Evolutionary conservation across 306 rosid genomes (phyloP), one percentile per base, ranked within the genome.

Genomic region (Cotoneaster glaucophyllus): DNA sequence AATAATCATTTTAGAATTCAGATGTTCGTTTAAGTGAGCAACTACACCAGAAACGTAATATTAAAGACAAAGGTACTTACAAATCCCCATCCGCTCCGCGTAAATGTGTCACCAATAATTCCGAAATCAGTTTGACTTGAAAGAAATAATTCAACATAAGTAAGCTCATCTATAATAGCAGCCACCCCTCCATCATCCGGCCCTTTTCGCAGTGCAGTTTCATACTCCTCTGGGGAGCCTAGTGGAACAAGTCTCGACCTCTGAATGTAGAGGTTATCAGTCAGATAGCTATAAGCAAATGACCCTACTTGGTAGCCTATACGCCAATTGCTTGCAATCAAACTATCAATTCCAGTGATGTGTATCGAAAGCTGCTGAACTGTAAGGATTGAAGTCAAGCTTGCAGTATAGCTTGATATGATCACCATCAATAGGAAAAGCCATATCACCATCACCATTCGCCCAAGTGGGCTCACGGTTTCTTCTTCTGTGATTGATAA

Each of bases 251-350:
- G 97, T 77, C 98, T 92, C 66, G 95, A 84, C 64, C 77, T 75
- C 28, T 79, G 81, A 73, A 95, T 71, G 86, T 80, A 85, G 74
- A 92, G 93, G 69, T 52, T 85, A 66, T 95, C 96, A 17, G 89
- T 82, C 71, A 95, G 81, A 89, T 95, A 95, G 84, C 87, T 84
- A 85, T 84, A 84, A 64, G 93, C 90, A 84, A 90, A 95, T 65
- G 98, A 95, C 17, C 98, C 98, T 39, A 87, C 97, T 87, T 95
- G 98, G 87, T 89, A 95, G 41, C 98, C 98, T 34, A 95, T 92
- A 52, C 86, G 96, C 89, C 78, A 88, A 58, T 89, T 81, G 83
- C 87, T 86, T 31, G 93, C 84, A 71, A 95, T 78, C 88, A 95
- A 86, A 81, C 92, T 91, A 74, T 95, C 97, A 24, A 95, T 84